phyloP scores from a whole-genome alignment of 208 protist genomes.

The Crithidia expoeki region DNA sequence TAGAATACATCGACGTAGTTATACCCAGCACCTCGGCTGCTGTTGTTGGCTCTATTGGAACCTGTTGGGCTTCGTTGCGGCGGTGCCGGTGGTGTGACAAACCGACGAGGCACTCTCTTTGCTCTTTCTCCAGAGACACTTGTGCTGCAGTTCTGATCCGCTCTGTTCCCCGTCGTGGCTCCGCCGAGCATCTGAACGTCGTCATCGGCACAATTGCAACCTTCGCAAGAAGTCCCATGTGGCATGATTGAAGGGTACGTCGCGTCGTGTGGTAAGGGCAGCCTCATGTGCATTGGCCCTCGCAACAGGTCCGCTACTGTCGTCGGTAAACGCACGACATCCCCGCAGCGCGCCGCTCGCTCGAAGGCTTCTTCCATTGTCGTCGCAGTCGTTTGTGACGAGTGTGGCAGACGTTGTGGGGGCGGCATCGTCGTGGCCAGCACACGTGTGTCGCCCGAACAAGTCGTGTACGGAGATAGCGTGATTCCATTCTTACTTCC shows the following conservation, averaged over 20 bases:
- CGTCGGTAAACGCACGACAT: slow-evolving; percentile 37
- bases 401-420: background rate
- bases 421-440: slow-evolving; percentile 16
- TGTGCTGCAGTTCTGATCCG: too few relatives aligned
- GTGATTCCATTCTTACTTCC: background rate
- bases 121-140: too few relatives aligned
- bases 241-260: too few relatives aligned
- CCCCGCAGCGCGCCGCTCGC: slow-evolving; percentile 14
- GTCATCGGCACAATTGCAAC: too few relatives aligned
- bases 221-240: too few relatives aligned
- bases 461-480: slow-evolving; percentile 7
- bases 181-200: too few relatives aligned
- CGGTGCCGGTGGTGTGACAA: too few relatives aligned
- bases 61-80: too few relatives aligned
- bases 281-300: slow-evolving; percentile 29
- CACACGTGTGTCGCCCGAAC: slow-evolving; percentile 4
- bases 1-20: slow-evolving; percentile 32
- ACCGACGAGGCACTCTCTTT: too few relatives aligned
- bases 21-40: background rate
- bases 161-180: too few relatives aligned
- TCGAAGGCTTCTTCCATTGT: slow-evolving; percentile 18
- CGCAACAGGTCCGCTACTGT: slow-evolving; percentile 28
- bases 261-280: slow-evolving; percentile 6
- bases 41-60: background rate
- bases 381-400: too few relatives aligned